These are phyloP conservation scores for Picochlorum sp. DNA, from an alignment of 139 green algal species.

Conservation along the genomic window DNA sequence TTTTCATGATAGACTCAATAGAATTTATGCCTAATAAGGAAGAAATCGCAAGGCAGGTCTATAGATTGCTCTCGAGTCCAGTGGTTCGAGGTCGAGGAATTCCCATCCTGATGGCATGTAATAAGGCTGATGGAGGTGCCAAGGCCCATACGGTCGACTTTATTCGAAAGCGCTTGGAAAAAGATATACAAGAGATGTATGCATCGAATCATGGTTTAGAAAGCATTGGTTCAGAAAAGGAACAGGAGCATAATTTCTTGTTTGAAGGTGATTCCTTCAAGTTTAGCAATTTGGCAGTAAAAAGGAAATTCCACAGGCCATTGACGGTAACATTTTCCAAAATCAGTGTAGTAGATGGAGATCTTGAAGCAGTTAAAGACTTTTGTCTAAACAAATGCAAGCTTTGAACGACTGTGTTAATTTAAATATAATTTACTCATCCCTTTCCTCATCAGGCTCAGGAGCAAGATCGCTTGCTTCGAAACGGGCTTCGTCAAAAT, in stretches of 20 bases:
- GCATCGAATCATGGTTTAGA: neutral
- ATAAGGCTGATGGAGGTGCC: conserved; percentile 78
- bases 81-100: conserved; percentile 32
- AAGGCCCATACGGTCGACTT: conserved; percentile 83
- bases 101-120: conserved; percentile 83
- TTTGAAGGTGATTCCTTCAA: neutral
- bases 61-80: conserved; percentile 43
- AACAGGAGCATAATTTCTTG: neutral
- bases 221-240: neutral
- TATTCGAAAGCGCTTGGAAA: conserved; percentile 73
- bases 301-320: neutral
- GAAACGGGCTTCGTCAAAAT: conserved; percentile 77
- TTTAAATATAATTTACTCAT: too few species aligned
- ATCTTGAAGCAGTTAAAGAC: neutral
- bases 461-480: conserved; percentile 60
- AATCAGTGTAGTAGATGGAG: neutral
- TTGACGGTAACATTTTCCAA: neutral
- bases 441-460: too few species aligned
- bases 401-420: too few species aligned
- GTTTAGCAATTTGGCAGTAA: neutral
- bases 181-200: conserved; percentile 56
- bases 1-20: conserved; percentile 77
- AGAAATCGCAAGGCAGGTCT: conserved; percentile 38
- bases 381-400: too few species aligned
- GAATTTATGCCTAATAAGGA: conserved; percentile 65